Evolutionary conservation across 192 early-diverging fungal genomes (phyloP).

Genomic region (Dissophora ornata): DNA sequence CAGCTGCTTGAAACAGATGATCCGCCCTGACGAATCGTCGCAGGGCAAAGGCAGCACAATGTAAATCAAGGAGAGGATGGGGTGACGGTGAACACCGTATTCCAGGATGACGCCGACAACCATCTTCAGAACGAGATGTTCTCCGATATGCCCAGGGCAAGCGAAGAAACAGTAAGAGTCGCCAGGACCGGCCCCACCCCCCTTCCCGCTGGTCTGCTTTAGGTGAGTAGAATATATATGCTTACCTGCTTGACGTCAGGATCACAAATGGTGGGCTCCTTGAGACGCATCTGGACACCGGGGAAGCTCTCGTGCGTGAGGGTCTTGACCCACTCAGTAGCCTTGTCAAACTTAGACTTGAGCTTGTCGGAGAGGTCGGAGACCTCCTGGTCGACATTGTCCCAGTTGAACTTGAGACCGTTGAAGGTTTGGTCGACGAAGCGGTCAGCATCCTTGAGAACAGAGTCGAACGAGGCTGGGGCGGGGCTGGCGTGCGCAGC

Average conservation of each 20-base stretch:
- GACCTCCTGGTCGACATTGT: conserved; percentile 44
- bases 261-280: conserved; percentile 87
- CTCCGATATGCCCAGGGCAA: no score
- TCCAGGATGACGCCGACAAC: neutral
- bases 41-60: no score
- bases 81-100: no score
- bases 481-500: conserved; percentile 17
- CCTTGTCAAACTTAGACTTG: conserved; percentile 36
- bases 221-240: neutral
- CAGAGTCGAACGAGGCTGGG: conserved; percentile 28
- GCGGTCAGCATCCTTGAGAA: conserved; percentile 32
- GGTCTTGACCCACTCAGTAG: conserved; percentile 52
- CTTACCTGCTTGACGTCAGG: conserved; percentile 84
- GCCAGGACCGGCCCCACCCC: no score
- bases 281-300: conserved; percentile 78
- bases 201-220: no score
- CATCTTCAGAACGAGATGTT: neutral
- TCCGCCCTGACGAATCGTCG: no score
- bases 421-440: conserved; percentile 42
- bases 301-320: conserved; percentile 74
- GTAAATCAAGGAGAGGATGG: no score
- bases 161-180: no score
- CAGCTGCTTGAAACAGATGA: no score
- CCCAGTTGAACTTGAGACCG: conserved; percentile 43
- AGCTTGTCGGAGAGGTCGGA: conserved; percentile 46